Evolutionary conservation across 345 rosid genomes (phyloP), one percentile per base, ranked within the genome.

Genomic region (Microcos paniculata): DNA sequence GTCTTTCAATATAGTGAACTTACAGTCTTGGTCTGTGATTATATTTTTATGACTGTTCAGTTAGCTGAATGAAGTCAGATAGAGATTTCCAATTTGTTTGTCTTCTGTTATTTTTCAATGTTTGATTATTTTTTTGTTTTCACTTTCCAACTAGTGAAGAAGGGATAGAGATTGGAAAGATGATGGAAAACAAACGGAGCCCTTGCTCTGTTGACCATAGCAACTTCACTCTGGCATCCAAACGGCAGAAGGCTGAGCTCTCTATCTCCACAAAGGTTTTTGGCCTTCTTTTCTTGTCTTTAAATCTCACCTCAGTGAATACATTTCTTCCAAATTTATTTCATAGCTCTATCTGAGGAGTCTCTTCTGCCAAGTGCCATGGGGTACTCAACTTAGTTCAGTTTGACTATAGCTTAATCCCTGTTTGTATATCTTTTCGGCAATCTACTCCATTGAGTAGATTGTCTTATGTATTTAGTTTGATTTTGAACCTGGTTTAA

Each of bases 101-200:
- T 35, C 21, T 43, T 58, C 12, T 48, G 23, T 40, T 38, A 30
- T 26, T 61, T 30, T 73, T 42, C 52, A 24, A 28, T 52, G 42
- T 21, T 13, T 67, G 18, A 62, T 73, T 70, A 45, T 76, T 19
- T 62, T 78, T 66, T 77, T 70, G 21, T 42, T 70, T 30, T 49
- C 24, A 14, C 11, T 73, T 80, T 77, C 40, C 23, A 23, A 79
- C 46, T 62, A 85, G 89, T 86, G 70, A 84, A 67, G 68, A 82
- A 81, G 81, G 79, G 63, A 71, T 84, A 78, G 73, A 80, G 14
- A 79, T 65, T 0, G 71, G 62, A 74, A 88, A 82, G 88, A 88
- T 96, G 92, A 91, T 92, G 87, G 93, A 96, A 85, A 84, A 89
- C 82, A 93, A 96, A 84, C 81, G 87, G 68, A 88, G 86, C 56